phyloP scores from a whole-genome alignment of 371 early-diverging fungal genomes.

The Mucor irregularis region DNA sequence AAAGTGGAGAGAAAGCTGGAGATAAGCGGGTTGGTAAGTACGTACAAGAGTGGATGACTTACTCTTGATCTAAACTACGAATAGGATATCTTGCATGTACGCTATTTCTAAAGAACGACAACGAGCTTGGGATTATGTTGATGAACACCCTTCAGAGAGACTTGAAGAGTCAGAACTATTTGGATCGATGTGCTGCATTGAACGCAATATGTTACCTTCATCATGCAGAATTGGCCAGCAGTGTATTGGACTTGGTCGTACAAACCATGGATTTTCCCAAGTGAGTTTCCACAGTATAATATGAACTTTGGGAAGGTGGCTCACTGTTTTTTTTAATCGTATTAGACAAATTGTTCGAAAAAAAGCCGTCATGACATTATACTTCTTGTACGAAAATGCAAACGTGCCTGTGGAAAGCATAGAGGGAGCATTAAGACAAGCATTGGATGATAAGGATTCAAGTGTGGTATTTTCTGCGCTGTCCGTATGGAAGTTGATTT shows the following conservation, averaged over 20 bases:
- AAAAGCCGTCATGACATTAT: constrained; percentile 43
- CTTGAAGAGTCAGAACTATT: constrained; percentile 39
- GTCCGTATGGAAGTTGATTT: constrained; percentile 36
- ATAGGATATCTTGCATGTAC: constrained; percentile 52
- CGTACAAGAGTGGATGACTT: not conserved
- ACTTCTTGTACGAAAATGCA: constrained; percentile 30
- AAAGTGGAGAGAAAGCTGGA: constrained; percentile 45
- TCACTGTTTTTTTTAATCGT: too few species aligned
- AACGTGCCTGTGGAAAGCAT: constrained; percentile 26
- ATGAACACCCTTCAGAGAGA: constrained; percentile 57
- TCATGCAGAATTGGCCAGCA: constrained; percentile 39
- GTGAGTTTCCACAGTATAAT: constrained; percentile 20
- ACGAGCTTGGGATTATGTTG: constrained; percentile 52
- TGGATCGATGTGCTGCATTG: constrained; percentile 45
- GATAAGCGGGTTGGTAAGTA: constrained; percentile 49
- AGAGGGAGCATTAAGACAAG: constrained; percentile 32
- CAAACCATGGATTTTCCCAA: constrained; percentile 33
- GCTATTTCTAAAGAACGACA: constrained; percentile 37
- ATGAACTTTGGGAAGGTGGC: too few species aligned
- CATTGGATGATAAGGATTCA: constrained; percentile 46
- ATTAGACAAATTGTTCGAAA: constrained; percentile 49
- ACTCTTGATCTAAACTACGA: not conserved
- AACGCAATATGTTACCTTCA: constrained; percentile 44
- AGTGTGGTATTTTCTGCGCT: constrained; percentile 48
- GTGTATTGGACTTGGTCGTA: constrained; percentile 32